phyloP scores from a whole-genome alignment of 108 stramenopile genomes.

The Cyclostephanos invisitatus region DNA sequence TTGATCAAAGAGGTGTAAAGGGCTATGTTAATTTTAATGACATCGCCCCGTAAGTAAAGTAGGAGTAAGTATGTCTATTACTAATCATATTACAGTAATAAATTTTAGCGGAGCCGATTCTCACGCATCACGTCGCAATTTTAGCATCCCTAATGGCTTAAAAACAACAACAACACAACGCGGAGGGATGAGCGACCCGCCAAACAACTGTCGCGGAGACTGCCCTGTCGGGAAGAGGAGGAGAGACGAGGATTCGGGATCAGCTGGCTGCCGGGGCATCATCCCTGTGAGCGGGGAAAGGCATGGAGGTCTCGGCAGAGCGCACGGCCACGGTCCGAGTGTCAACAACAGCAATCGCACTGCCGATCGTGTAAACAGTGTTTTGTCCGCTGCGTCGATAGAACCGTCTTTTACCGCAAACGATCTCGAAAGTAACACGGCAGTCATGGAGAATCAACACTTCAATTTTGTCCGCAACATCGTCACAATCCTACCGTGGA shows the following conservation, averaged over 20 bases:
- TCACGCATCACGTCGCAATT: too few species aligned
- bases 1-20: too few species aligned
- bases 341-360: background rate
- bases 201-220: background rate
- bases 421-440: background rate
- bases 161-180: background rate
- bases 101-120: too few species aligned
- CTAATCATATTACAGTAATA: too few species aligned
- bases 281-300: background rate
- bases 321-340: background rate
- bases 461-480: background rate
- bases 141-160: too few species aligned
- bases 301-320: background rate
- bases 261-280: background rate
- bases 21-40: too few species aligned
- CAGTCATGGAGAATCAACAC: background rate
- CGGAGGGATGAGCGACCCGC: too few species aligned
- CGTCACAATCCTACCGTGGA: slow-evolving; percentile 20
- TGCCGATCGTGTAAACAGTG: background rate
- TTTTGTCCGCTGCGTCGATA: too few species aligned
- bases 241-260: background rate
- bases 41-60: too few species aligned
- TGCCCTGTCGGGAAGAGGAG: background rate
- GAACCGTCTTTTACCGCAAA: background rate
- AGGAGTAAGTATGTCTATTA: too few species aligned